These are phyloP conservation scores for Penicillium samsonianum DNA, from an alignment of 495 filamentous ascomycete genomes.

Conservation along the genomic window DNA sequence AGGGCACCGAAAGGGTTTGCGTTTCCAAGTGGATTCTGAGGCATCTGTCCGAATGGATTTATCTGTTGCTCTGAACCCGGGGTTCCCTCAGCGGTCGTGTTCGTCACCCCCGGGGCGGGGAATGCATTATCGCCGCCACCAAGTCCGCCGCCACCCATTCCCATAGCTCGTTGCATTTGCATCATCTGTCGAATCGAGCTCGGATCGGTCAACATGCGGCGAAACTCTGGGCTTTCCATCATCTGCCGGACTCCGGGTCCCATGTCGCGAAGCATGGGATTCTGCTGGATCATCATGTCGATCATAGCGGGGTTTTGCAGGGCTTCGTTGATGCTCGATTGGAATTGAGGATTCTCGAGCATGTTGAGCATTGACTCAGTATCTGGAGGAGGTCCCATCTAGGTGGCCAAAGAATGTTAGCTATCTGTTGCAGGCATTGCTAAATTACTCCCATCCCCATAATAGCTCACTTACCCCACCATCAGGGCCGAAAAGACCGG, in stretches of 20 bases:
- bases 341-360: constrained; percentile 82
- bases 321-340: constrained; percentile 85
- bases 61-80: constrained; percentile 43
- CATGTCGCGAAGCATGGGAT: constrained; percentile 84
- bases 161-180: constrained; percentile 73
- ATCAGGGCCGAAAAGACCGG: constrained; percentile 91
- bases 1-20: constrained; percentile 73
- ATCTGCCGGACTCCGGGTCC: constrained; percentile 79
- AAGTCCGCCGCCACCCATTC: constrained; percentile 51
- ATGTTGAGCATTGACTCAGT: constrained; percentile 78
- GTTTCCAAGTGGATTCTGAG: constrained; percentile 27
- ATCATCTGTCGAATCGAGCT: constrained; percentile 75
- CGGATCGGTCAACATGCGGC: constrained; percentile 95
- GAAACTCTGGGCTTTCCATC: constrained; percentile 80
- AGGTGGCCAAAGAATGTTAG: constrained; percentile 22
- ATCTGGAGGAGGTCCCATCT: constrained; percentile 91
- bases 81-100: constrained; percentile 58
- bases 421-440: not conserved
- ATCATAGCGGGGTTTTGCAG: constrained; percentile 90
- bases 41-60: constrained; percentile 42
- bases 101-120: constrained; percentile 85
- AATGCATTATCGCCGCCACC: constrained; percentile 59
- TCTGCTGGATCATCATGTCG: constrained; percentile 86
- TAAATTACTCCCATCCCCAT: not conserved
- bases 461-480: constrained; percentile 76